A percentile compares a stretch with the other conserved stretches of the same genome.
These are phyloP conservation scores for Fraxinus greggii DNA, from an alignment of 305 asterid genomes.

Conservation along the genomic window DNA sequence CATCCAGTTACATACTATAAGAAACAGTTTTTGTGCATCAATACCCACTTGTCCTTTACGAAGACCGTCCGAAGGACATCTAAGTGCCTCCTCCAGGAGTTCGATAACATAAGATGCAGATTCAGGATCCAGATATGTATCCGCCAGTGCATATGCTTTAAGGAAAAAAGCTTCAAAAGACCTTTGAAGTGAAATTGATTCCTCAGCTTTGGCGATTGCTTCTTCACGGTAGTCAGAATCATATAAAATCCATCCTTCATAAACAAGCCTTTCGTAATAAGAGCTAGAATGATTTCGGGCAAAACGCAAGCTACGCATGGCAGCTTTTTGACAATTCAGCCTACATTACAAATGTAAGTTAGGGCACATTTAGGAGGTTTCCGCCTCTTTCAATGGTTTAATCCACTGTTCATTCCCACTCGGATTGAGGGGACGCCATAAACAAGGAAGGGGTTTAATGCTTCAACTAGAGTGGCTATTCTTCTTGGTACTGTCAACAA, in stretches of 20 bases:
- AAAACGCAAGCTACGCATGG: constrained; percentile 84
- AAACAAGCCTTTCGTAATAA: constrained; percentile 68
- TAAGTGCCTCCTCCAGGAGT: constrained; percentile 87
- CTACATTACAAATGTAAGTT: constrained; percentile 28
- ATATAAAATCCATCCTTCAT: constrained; percentile 91
- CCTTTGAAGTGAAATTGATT: constrained; percentile 70
- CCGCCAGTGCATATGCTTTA: constrained; percentile 76
- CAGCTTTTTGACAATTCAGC: constrained; percentile 91
- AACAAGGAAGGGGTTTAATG: neutral
- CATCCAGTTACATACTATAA: neutral
- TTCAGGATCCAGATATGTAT: constrained; percentile 56
- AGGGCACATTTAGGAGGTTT: neutral
- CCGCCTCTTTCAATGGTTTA: neutral
- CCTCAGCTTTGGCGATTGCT: constrained; percentile 83
- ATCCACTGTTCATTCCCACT: neutral
- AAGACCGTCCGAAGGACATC: constrained; percentile 91
- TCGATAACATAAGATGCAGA: constrained; percentile 65
- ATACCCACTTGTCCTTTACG: constrained; percentile 88
- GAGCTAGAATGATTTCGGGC: constrained; percentile 73
- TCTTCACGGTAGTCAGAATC: constrained; percentile 84
- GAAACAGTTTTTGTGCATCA: neutral
- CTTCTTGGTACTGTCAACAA: neutral
- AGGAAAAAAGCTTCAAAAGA: constrained; percentile 91
- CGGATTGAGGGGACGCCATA: neutral
- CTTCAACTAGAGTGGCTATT: neutral